Base-by-base conservation (phyloP, 1,284 basidiomycete species). In the Cutaneotrichosporon sp. region DNA sequence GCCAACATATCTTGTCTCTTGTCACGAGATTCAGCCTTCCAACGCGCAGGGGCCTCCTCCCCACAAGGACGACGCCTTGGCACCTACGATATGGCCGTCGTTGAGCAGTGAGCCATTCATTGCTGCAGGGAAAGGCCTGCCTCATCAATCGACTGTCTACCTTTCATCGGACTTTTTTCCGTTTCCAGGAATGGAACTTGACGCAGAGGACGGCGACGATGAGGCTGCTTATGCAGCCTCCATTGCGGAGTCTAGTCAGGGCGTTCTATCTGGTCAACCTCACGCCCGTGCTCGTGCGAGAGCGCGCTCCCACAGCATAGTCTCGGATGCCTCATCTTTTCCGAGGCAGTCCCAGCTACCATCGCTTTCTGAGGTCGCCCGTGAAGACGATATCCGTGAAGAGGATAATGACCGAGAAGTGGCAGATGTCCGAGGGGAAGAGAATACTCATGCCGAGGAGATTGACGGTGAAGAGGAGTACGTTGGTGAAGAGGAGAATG, bases 291-390 rank as follows among this genome's bases (percentile, higher is more conserved):
- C 36, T 38, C 36, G 30, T 21, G 44, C 36, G 26, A 46, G 50
- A 18, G 46, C 17, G 17, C 49, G 49, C 9, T 45, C 50, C 2
- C 26, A 33, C 13, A 46, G 43, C n/a, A 37, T 46, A 9, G 1
- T 52, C 12, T 52, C 50, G 13, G 44, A 52, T 33, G 38, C 50
- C 13, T 44, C 42, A 5, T 33, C 26, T n/a, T 44, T 44, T n/a
- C 22, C 43, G 8, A 15, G 7, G 8, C n/a, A 5, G 30, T 34
- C 41, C 15, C 13, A n/a, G 14, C 21, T 42, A 4, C 22, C 41
- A 21, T 26, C 41, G 15, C 41, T 42, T 8, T 22, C 41, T 13
- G 41, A 21, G 22, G 23, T 4, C 26, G 26, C 26, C 5, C 26
- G 26, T n/a, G n/a, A n/a, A n/a, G n/a, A n/a, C n/a, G n/a, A n/a